These are phyloP conservation scores for Lichtheimia hyalospora DNA, from an alignment of 371 early-diverging fungal species.

Conservation along the genomic window DNA sequence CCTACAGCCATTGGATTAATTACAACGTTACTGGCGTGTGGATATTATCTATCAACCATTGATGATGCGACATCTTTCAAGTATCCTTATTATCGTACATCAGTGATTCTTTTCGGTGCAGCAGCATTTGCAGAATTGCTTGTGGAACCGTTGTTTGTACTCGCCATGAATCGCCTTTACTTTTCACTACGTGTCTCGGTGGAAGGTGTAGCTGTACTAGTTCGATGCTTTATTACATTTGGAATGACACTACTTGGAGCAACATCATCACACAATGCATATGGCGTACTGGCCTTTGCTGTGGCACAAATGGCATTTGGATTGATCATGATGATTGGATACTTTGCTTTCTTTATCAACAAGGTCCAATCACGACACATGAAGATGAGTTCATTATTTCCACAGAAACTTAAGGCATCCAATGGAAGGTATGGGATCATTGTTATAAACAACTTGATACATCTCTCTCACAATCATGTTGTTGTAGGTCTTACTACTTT, in stretches of 20 bases:
- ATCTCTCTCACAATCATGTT: too few species aligned
- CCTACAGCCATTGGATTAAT: conserved; percentile 66
- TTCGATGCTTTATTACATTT: conserved; percentile 72
- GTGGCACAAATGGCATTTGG: conserved; percentile 74
- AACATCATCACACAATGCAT: conserved; percentile 32
- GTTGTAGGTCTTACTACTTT: conserved; percentile 49
- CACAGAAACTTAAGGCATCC: conserved; percentile 31
- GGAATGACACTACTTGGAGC: conserved; percentile 60
- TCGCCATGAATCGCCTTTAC: conserved; percentile 69
- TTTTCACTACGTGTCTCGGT: conserved; percentile 77
- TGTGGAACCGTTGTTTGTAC: conserved; percentile 83
- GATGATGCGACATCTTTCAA: conserved; percentile 22
- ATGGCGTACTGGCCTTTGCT: conserved; percentile 76
- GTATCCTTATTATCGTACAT: conserved; percentile 47
- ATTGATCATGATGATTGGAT: conserved; percentile 54
- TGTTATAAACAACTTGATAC: not conserved
- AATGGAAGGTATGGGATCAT: conserved; percentile 29
- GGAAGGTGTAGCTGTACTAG: conserved; percentile 79
- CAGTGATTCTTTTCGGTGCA: conserved; percentile 65
- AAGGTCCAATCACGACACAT: conserved; percentile 32
- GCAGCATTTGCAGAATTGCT: conserved; percentile 76
- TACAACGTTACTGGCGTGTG: conserved; percentile 49
- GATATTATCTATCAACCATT: conserved; percentile 51
- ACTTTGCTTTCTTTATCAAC: conserved; percentile 48
- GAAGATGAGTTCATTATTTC: conserved; percentile 25